Percentiles rank a stretch among this genome's conserved stretches.
Conservation (phyloP, 192 early-diverging fungal genomes). For the Backusella australiensis region DNA sequence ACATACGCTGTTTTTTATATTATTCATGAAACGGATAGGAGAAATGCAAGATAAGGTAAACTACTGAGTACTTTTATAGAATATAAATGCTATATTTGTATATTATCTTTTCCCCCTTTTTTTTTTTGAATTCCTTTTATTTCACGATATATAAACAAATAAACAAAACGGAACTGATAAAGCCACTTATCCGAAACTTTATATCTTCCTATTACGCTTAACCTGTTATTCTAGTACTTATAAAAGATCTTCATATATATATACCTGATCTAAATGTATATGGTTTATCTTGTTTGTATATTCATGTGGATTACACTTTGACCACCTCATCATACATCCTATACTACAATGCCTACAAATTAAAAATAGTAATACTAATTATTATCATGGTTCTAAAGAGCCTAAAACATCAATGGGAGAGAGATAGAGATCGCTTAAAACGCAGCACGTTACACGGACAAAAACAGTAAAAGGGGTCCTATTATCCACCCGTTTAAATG, state of each 20-base stretch:
- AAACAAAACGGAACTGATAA: background rate
- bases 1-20: background rate
- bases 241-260: background rate
- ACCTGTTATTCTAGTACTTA: background rate
- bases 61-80: background rate
- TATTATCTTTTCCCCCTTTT: background rate
- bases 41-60: slow-evolving; percentile 2
- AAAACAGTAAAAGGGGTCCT: background rate
- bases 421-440: background rate
- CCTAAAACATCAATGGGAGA: background rate
- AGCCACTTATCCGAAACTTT: background rate
- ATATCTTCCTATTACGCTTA: background rate
- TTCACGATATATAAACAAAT: background rate
- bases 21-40: background rate
- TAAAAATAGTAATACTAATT: background rate
- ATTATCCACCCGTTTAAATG: background rate
- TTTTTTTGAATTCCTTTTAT: background rate
- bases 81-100: slow-evolving; percentile 9
- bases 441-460: background rate
- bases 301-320: background rate
- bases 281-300: background rate
- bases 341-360: background rate
- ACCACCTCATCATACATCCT: background rate
- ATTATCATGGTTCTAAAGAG: background rate
- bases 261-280: background rate